Percentiles rank a stretch among this genome's conserved stretches.
phyloP scores from a whole-genome alignment of 495 filamentous ascomycete species.

The Rostrohypoxylon terebratum region DNA sequence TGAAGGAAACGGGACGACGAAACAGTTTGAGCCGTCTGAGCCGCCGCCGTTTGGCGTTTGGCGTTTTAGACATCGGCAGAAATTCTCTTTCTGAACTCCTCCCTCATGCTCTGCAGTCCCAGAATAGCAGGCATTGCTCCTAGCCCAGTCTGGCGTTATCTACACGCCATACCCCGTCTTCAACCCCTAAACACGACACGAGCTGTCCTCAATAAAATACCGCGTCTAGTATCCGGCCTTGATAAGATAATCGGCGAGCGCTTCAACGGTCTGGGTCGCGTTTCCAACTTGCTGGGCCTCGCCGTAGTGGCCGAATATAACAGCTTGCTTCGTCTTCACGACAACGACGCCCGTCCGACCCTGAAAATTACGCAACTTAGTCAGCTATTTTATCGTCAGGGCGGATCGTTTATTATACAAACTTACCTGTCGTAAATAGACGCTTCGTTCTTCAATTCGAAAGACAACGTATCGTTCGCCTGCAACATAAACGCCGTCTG shows the following conservation, averaged over 20 bases:
- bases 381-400: background rate
- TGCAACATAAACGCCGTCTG: conserved; percentile 75
- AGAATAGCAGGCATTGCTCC: conserved; percentile 27
- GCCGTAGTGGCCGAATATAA: conserved; percentile 87
- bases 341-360: conserved; percentile 83
- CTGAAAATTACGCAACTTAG: conserved; percentile 56
- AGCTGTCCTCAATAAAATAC: conserved; percentile 3
- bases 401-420: background rate
- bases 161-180: conserved; percentile 7
- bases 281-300: conserved; percentile 74
- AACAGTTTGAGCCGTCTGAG: conserved; percentile 31
- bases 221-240: conserved; percentile 71
- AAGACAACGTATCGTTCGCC: conserved; percentile 78
- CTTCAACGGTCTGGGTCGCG: conserved; percentile 72
- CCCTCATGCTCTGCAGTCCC: conserved; percentile 27
- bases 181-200: conserved; percentile 3
- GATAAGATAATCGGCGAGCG: conserved; percentile 80
- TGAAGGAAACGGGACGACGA: conserved; percentile 28
- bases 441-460: conserved; percentile 77
- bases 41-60: conserved; percentile 5
- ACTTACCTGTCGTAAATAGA: conserved; percentile 88
- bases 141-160: conserved; percentile 20
- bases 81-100: conserved; percentile 37
- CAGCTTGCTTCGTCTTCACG: conserved; percentile 83
- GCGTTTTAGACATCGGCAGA: conserved; percentile 34